Evolutionary conservation across 257 asterid species (phyloP), one percentile per base, ranked within the genome.

Genomic region (Scutellaria barbata): DNA sequence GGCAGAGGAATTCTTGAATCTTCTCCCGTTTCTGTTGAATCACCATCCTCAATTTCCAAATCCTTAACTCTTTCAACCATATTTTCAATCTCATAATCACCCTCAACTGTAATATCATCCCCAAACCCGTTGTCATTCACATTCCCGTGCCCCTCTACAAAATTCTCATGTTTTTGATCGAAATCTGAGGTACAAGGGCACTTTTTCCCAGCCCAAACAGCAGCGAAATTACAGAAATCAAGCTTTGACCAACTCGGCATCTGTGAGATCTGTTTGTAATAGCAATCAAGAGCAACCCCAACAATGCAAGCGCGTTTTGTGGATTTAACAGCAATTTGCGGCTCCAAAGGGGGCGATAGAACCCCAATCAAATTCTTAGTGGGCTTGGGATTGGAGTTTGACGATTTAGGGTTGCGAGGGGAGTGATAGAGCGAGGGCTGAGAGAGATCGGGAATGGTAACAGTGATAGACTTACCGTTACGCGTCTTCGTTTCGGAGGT

Each of bases 241-340:
- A 80, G 67, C 83, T 94, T 94, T 0, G 95, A 91, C 96, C 99
- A 94, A 35, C 80, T 80, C 7, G 99, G 98, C 95, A 94, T 91
- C 76, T 88, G 96, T 3, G 98, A 84, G 79, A 94, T 85, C 85
- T 88, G 93, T 68, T 89, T 88, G 79, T 84, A 91, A 67, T 84
- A 94, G 75, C 95, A 94, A 73, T 91, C 97, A 13, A 94, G 81
- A 8, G 92, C 95, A 18, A 88, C 89, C 10, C 99, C 98, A 13
- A 94, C 95, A 68, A 94, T 94, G 79, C 88, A 76, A 35, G 95
- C 98, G 16, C 99, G 87, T 64, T 89, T 94, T 3, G 99, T 94
- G 16, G 99, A 94, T 76, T 94, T 94, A 39, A 94, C 90, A 7
- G 96, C 96, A 33, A 77, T 74, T 79, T 94, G 98, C 16, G 97